Evolutionary conservation across 2,329 filamentous ascomycete species (phyloP).

Genomic region (Cadophora sp.): DNA sequence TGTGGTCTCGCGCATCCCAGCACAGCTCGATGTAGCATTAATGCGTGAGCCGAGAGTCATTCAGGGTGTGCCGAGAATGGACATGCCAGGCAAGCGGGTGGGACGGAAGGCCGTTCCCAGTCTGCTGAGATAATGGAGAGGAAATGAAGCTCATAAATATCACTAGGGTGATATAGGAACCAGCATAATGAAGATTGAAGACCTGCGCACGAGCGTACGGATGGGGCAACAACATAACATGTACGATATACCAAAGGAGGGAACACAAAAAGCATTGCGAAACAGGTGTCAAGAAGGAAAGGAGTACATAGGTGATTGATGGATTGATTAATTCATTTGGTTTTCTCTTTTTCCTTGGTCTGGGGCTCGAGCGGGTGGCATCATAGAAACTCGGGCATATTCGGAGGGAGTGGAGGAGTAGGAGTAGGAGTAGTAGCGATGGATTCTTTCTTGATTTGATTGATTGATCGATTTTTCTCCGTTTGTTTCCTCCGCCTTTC

Average conservation of each 20-base stretch:
- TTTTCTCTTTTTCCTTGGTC: background rate
- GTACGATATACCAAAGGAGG: slow-evolving; percentile 13
- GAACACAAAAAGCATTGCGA: slow-evolving; percentile 16
- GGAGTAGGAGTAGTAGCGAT: slow-evolving; percentile 2
- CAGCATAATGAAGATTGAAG: background rate
- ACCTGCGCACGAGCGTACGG: too few relatives aligned
- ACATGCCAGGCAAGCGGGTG: slow-evolving; percentile 44
- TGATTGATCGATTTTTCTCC: background rate
- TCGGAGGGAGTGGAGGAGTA: slow-evolving; percentile 1
- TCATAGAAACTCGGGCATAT: slow-evolving; percentile 9
- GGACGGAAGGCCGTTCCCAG: slow-evolving; percentile 47
- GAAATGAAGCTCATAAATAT: slow-evolving; percentile 22
- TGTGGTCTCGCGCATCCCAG: slow-evolving; percentile 71
- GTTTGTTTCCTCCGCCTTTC: background rate
- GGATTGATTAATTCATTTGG: too few relatives aligned
- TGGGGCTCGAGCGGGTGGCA: slow-evolving; percentile 4
- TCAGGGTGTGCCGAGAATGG: slow-evolving; percentile 77
- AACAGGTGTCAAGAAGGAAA: slow-evolving; percentile 13
- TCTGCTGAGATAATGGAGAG: slow-evolving; percentile 33
- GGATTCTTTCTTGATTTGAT: background rate
- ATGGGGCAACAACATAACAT: slow-evolving; percentile 3
- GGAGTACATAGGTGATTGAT: slow-evolving; percentile 17
- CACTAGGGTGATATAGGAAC: slow-evolving; percentile 13
- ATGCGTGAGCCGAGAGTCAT: slow-evolving; percentile 94
- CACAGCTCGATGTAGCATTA: slow-evolving; percentile 81